Base-by-base conservation (phyloP, 805 yeast genomes). In the Candida wancherniae region DNA sequence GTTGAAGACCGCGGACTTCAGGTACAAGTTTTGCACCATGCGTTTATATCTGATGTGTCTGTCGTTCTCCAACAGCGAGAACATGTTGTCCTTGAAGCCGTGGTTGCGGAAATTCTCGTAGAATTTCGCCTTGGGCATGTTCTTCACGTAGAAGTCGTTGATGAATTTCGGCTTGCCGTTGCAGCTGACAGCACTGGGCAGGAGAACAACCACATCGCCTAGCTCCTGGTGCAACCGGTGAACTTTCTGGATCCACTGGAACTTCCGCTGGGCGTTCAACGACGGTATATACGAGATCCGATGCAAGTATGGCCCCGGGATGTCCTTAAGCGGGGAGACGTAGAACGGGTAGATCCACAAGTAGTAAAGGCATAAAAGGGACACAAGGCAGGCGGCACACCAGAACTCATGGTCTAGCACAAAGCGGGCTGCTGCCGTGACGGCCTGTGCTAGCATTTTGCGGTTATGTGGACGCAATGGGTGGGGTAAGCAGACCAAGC, bases 151-250 rank as follows among this genome's bases (percentile, higher is more conserved):
- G 13, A 81, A 67, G 24, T 74, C 75, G 41, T 69, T 71, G 23
- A 78, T 41, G 38, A 61, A 71, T 27, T 63, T 64, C 4, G 64
- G 47, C 30, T 77, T 75, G 1, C 65, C 69, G 26, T 72, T 63
- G 26, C 80, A 67, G 29, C 81, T 76, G 12, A 81, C 59, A 42
- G 79, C 86, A 15, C 58, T 54, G 2, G 87, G 86, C 1, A 76
- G 67, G 9, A 81, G 53, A 14, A 81, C 59, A 4, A 81, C 76
- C 3, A 80, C 72, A 6, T 79, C 69, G 1, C 87, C 88, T 44
- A 77, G 77, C 35, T 57, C 50, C 26, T 49, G 27, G 45, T 81
- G 88, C 35, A 79, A 54, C 3, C 48, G 22, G 34, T 75, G 70
- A 3, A 79, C 70, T 6, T 36, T 40, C 12, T 39, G 23, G 11